Percentiles rank a stretch among this genome's conserved stretches.
phyloP scores from a whole-genome alignment of 1,139 yeast species.

The Scheffersomyces segobiensis region DNA sequence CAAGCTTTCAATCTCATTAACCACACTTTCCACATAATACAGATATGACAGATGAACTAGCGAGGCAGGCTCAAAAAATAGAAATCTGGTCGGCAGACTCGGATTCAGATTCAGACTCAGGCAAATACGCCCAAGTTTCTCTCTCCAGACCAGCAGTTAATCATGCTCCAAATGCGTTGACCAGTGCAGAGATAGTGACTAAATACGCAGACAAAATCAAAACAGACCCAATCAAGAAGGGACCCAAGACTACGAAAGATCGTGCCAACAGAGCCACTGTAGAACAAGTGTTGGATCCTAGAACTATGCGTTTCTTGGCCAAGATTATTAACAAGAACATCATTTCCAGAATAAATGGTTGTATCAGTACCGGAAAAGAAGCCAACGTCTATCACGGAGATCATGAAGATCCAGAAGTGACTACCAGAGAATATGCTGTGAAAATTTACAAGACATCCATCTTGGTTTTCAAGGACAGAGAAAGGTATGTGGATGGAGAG shows the following conservation, averaged over 20 bases:
- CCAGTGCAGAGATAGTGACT: constrained; percentile 58
- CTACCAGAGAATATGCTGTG: constrained; percentile 70
- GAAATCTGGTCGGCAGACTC: constrained; percentile 6
- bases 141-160: not conserved
- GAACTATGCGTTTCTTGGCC: constrained; percentile 81
- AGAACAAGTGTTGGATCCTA: constrained; percentile 93
- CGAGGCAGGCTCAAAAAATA: constrained; percentile 3
- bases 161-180: constrained; percentile 11
- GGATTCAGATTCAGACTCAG: constrained; percentile 10
- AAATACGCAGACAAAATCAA: constrained; percentile 66
- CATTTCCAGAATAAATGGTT: constrained; percentile 85
- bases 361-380: constrained; percentile 95
- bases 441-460: constrained; percentile 96
- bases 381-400: constrained; percentile 96
- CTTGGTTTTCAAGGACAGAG: constrained; percentile 92
- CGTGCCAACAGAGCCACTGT: constrained; percentile 94
- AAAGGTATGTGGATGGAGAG: constrained; percentile 95
- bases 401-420: constrained; percentile 53
- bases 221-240: constrained; percentile 59
- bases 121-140: constrained; percentile 2
- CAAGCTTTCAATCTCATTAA: not conserved
- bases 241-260: constrained; percentile 65
- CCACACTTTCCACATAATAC: not conserved
- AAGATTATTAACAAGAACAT: constrained; percentile 82
- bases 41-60: not conserved